A percentile compares a stretch with the other conserved stretches of the same genome.
phyloP scores from a whole-genome alignment of 225 moss, liverwort and hornwort species.

The Sphagnum tenellum region DNA sequence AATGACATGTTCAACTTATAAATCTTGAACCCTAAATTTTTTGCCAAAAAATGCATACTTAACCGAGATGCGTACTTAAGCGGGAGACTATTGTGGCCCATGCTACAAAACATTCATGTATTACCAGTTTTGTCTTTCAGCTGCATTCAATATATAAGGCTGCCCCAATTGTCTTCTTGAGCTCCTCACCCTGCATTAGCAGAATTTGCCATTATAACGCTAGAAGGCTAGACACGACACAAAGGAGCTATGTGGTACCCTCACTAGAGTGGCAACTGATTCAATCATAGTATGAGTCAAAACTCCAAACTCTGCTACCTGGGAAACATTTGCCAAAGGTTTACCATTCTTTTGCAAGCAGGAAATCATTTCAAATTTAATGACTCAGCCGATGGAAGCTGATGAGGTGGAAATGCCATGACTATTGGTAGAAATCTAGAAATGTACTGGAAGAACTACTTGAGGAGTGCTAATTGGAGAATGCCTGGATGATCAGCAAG shows the following conservation, averaged over 20 bases:
- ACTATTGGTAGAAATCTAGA: conserved; percentile 1
- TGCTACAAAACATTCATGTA: not conserved
- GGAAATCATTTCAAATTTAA: conserved; percentile 1
- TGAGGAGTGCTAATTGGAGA: conserved; percentile 86
- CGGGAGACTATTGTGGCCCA: too few relatives aligned
- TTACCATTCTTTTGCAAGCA: not conserved
- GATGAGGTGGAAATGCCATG: conserved; percentile 3
- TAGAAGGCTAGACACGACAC: too few relatives aligned
- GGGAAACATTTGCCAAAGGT: not conserved
- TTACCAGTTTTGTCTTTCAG: conserved; percentile 99
- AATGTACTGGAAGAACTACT: conserved; percentile 24
- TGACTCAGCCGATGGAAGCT: conserved; percentile 2
- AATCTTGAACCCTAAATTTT: too few relatives aligned
- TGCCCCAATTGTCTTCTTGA: conserved; percentile 86
- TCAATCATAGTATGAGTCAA: too few relatives aligned
- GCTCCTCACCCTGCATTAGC: conserved; percentile 72
- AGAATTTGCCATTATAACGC: not conserved
- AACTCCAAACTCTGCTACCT: not conserved
- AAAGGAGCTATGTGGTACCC: too few relatives aligned
- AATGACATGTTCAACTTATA: too few relatives aligned
- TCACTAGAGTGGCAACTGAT: too few relatives aligned
- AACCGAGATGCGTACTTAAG: too few relatives aligned
- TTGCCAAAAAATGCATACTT: too few relatives aligned
- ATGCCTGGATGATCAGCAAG: conserved; percentile 88
- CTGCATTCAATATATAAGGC: conserved; percentile 97